Conservation (phyloP, 495 filamentous ascomycete genomes). For the Neurospora tetrasperma region DNA sequence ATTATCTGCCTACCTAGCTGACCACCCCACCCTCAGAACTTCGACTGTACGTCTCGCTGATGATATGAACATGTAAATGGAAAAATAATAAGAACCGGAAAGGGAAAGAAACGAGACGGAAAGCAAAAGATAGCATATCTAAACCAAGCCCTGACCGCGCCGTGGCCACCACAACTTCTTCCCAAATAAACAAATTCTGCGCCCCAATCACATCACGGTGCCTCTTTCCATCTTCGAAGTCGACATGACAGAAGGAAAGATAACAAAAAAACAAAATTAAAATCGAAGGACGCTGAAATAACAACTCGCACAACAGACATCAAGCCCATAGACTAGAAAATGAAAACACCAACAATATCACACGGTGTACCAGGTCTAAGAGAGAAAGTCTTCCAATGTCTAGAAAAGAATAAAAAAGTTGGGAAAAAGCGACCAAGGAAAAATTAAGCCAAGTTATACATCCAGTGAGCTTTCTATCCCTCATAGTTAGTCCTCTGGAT, state of each 20-base stretch:
- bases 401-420: not conserved
- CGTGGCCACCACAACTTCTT: not conserved
- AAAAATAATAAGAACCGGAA: not conserved
- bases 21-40: not conserved
- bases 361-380: not conserved
- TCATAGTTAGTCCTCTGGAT: constrained; percentile 19
- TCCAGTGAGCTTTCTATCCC: constrained; percentile 7
- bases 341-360: not conserved
- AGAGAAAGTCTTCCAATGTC: not conserved
- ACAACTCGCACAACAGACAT: not conserved
- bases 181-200: not conserved
- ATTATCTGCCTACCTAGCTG: not conserved
- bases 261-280: not conserved
- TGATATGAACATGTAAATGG: not conserved
- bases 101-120: not conserved
- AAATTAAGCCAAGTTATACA: not conserved
- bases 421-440: not conserved
- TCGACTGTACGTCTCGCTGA: not conserved
- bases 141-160: not conserved
- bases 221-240: not conserved
- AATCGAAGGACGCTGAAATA: not conserved
- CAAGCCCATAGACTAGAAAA: not conserved
- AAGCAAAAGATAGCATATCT: not conserved
- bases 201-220: not conserved
- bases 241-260: not conserved